A percentile compares a stretch with the other conserved stretches of the same genome.
phyloP scores from a whole-genome alignment of 768 basidiomycete genomes.

The Boletus rufocinnamomeus region DNA sequence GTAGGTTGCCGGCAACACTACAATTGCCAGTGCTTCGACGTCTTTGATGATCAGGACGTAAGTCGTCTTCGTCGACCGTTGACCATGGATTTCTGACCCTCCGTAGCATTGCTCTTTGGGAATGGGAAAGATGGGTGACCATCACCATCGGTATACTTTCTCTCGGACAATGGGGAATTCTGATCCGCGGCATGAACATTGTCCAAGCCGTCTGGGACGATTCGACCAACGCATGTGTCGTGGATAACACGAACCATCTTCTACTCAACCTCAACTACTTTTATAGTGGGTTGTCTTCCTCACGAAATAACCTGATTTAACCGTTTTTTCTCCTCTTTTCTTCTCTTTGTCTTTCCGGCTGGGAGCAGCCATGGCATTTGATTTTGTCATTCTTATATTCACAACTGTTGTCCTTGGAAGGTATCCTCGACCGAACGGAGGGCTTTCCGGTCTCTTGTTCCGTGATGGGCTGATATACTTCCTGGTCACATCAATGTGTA shows the following conservation, averaged over 20 bases:
- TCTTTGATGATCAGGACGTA: constrained; percentile 73
- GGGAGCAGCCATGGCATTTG: constrained; percentile 64
- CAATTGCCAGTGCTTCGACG: constrained; percentile 39
- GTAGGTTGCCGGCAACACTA: constrained; percentile 31
- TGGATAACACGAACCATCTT: constrained; percentile 53
- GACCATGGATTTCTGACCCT: constrained; percentile 23
- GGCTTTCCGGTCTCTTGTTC: constrained; percentile 69
- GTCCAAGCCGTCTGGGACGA: constrained; percentile 58
- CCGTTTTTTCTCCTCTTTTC: neutral
- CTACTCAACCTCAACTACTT: constrained; percentile 68
- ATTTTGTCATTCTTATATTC: constrained; percentile 58
- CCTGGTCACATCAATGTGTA: constrained; percentile 62
- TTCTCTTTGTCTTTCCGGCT: neutral
- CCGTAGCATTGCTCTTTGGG: constrained; percentile 68
- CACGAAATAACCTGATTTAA: neutral
- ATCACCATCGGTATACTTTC: constrained; percentile 54
- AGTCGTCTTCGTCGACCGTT: constrained; percentile 9
- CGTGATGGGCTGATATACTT: constrained; percentile 75
- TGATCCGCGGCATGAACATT: constrained; percentile 70
- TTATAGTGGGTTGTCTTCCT: constrained; percentile 53
- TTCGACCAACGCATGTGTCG: constrained; percentile 44
- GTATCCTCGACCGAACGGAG: constrained; percentile 47
- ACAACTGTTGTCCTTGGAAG: constrained; percentile 55
- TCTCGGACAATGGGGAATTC: constrained; percentile 63
- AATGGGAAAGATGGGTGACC: constrained; percentile 53